phyloP scores from a whole-genome alignment of 306 rosid species.

The Lagenaria siceraria region DNA sequence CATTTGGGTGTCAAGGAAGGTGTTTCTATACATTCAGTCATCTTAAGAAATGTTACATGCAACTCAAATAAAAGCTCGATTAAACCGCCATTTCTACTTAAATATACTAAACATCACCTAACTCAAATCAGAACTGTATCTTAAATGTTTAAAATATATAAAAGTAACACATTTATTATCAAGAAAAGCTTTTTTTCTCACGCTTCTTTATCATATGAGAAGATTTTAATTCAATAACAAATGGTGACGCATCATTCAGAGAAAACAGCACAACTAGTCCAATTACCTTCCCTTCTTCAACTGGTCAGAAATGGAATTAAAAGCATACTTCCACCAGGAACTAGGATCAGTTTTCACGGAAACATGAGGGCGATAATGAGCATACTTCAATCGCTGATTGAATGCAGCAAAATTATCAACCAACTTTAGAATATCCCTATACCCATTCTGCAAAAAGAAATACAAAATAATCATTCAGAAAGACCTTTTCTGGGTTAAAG shows the following conservation, averaged over 20 bases:
- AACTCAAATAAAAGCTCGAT: neutral
- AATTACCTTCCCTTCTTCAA: conserved; percentile 84
- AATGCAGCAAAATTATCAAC: conserved; percentile 92
- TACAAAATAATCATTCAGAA: neutral
- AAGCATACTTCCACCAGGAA: conserved; percentile 93
- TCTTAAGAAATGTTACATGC: neutral
- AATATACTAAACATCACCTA: neutral
- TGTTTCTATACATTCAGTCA: neutral
- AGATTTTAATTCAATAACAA: neutral
- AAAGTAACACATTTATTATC: neutral
- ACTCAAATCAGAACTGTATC: neutral
- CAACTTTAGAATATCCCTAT: conserved; percentile 61
- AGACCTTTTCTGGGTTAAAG: neutral
- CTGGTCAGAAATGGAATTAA: conserved; percentile 73
- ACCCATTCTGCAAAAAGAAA: conserved; percentile 64
- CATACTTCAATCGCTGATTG: conserved; percentile 83
- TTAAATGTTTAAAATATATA: neutral
- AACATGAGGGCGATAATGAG: conserved; percentile 78
- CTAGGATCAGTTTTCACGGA: conserved; percentile 59
- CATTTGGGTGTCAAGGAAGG: no score
- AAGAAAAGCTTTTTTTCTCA: neutral
- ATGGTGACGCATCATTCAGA: neutral
- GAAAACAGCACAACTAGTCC: neutral
- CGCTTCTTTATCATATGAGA: neutral
- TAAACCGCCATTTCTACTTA: neutral